These are phyloP conservation scores for Tuctoria greenei DNA, from an alignment of 176 grass and related monocot genomes.

Conservation along the genomic window DNA sequence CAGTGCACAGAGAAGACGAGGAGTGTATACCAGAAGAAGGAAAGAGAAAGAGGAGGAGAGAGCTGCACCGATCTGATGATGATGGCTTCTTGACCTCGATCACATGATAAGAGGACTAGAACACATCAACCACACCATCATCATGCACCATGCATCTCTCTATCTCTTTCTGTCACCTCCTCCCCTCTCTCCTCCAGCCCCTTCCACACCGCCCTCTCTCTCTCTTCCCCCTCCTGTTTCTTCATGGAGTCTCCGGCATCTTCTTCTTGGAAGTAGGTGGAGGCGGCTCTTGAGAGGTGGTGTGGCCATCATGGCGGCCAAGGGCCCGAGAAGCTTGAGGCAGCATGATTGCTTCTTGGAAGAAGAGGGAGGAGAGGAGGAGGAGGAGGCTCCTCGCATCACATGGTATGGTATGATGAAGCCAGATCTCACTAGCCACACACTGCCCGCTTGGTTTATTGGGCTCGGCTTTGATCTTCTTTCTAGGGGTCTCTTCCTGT, in stretches of 20 bases:
- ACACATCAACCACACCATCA: constrained; percentile 40
- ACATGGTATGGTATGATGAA: constrained; percentile 59
- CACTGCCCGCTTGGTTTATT: constrained; percentile 41
- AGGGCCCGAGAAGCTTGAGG: constrained; percentile 49
- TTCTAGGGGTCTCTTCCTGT: constrained; percentile 30
- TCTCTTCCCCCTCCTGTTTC: constrained; percentile 27
- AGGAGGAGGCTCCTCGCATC: constrained; percentile 39
- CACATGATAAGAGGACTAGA: constrained; percentile 6
- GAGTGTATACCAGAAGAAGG: not conserved
- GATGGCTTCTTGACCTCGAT: constrained; percentile 51
- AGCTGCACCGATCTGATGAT: constrained; percentile 47
- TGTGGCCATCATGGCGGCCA: constrained; percentile 50
- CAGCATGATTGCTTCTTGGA: constrained; percentile 67
- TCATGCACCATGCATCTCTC: constrained; percentile 25
- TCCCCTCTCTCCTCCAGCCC: constrained; percentile 20
- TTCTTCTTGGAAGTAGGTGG: constrained; percentile 51
- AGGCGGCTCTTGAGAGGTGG: constrained; percentile 27
- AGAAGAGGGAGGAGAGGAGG: constrained; percentile 35
- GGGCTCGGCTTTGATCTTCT: constrained; percentile 35
- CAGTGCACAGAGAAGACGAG: constrained; percentile 21
- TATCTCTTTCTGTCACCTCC: constrained; percentile 14
- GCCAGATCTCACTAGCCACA: constrained; percentile 44
- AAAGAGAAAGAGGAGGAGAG: not conserved
- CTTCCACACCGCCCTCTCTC: constrained; percentile 2
- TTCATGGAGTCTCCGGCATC: constrained; percentile 30